Evolutionary conservation across 2,329 filamentous ascomycete genomes (phyloP), one percentile per base, ranked within the genome.

Genomic region (Colletotrichum shisoi): DNA sequence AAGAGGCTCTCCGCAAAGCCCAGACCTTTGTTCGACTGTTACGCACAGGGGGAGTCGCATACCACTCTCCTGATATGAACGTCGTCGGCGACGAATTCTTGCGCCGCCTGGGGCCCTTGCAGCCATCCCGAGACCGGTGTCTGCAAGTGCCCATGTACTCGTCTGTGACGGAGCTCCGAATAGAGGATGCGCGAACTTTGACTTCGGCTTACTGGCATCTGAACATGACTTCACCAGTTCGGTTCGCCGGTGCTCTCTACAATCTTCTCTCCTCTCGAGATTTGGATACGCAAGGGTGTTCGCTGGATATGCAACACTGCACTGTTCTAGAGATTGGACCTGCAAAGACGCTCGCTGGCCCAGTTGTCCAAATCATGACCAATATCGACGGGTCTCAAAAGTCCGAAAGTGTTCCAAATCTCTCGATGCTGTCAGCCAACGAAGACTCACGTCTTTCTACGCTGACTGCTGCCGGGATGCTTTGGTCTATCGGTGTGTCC

Each of bases 221-320:
- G 8, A 68, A 68, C n/a, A 68, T 68, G 65, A 44, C 57, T 8
- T 59, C 57, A 21, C 62, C 65, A 2, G 54, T 70, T 1, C 40
- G 31, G 54, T 62, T 62, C 27, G 31, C 49, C 62, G 34, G 79
- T 49, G 79, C 79, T 0, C 69, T 80, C 15, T 74, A 77, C 62
- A 76, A 72, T 67, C 79, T 79, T 46, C 24, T 62, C 15, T 5
- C 24, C 4, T 27, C 24, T 1, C 24, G 24, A 27, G 24, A 27
- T 27, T 27, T 27, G 24, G 24, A 27, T 27, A 27, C 24, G 24
- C 24, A 27, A 27, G 24, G 24, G 24, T 27, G 24, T 27, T 4
- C 4, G 24, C 24, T 57, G 24, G 42, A 19, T n/a, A 15, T 46
- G 17, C 40, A 62, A 9, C 31, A 39, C 15, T n/a, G 12, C 24